Evolutionary conservation across 163 green algal genomes (phyloP).

Genomic region (Scenedesmus sp.): DNA sequence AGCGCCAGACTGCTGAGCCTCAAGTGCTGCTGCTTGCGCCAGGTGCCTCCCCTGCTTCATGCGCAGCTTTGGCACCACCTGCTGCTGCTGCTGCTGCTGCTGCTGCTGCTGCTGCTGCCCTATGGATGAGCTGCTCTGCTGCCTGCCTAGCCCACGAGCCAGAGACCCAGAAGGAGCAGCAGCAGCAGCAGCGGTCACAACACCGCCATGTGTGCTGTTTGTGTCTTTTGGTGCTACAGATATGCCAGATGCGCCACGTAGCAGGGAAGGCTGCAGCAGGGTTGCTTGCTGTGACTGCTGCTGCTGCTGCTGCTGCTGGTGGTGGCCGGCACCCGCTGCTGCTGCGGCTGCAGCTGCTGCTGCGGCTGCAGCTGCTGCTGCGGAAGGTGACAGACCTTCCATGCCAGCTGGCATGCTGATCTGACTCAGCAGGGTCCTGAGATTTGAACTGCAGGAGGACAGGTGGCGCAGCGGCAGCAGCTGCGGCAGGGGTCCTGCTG

Average conservation of each 20-base stretch:
- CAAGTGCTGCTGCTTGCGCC: conserved; percentile 5
- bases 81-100: neutral
- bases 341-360: neutral
- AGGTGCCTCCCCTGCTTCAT: conserved; percentile 25
- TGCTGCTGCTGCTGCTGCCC: neutral
- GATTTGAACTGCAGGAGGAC: neutral
- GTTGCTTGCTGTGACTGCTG: neutral
- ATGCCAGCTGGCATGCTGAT: neutral
- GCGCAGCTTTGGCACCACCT: neutral
- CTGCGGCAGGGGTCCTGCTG: neutral
- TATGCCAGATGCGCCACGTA: neutral
- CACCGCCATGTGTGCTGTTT: neutral
- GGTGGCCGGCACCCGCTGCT: neutral
- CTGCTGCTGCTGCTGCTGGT: neutral
- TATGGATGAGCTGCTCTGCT: neutral
- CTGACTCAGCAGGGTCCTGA: neutral
- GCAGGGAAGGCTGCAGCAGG: neutral
- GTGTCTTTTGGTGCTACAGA: neutral
- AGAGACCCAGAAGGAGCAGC: neutral
- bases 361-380: neutral
- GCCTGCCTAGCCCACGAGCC: neutral
- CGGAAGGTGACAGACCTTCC: neutral
- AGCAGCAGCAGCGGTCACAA: neutral
- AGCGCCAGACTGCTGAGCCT: conserved; percentile 9
- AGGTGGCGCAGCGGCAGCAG: neutral